These are phyloP conservation scores for Xylaria intraflava DNA, from an alignment of 495 filamentous ascomycete genomes.

Conservation along the genomic window DNA sequence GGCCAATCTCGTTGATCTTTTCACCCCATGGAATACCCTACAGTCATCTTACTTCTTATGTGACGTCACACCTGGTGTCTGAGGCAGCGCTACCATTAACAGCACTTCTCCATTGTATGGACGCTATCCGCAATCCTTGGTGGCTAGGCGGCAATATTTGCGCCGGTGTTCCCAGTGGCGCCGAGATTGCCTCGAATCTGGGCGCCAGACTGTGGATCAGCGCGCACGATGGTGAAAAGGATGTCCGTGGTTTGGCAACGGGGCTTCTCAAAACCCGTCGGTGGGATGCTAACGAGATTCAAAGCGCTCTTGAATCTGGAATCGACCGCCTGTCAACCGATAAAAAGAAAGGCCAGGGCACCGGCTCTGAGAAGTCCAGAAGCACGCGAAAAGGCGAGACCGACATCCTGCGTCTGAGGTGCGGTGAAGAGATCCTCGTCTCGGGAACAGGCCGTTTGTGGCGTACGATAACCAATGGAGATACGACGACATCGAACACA, in stretches of 20 bases:
- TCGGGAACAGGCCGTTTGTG: slow-evolving; percentile 21
- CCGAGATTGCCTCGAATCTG: slow-evolving; percentile 49
- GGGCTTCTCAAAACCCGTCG: slow-evolving; percentile 41
- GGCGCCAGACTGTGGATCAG: slow-evolving; percentile 54
- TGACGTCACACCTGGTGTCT: slow-evolving; percentile 47
- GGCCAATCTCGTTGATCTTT: slow-evolving; percentile 49
- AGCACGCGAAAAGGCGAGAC: slow-evolving; percentile 15
- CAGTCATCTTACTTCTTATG: slow-evolving; percentile 44
- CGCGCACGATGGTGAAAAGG: slow-evolving; percentile 61
- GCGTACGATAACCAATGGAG: slow-evolving; percentile 4
- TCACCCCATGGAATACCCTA: slow-evolving; percentile 53
- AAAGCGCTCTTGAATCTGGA: slow-evolving; percentile 15
- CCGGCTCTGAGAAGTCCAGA: slow-evolving; percentile 11
- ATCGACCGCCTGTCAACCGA: background rate
- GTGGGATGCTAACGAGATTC: slow-evolving; percentile 41
- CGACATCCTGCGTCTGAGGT: slow-evolving; percentile 23
- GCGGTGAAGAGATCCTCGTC: slow-evolving; percentile 30
- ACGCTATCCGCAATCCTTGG: slow-evolving; percentile 54
- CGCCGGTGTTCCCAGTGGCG: slow-evolving; percentile 49
- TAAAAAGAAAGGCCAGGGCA: background rate
- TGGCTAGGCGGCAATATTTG: slow-evolving; percentile 59
- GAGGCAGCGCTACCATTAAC: slow-evolving; percentile 56
- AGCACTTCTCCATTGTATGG: slow-evolving; percentile 57
- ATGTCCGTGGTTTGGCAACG: slow-evolving; percentile 47
- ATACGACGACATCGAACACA: background rate